Base-by-base conservation (phyloP, 768 basidiomycete species). In the Hemileccinum rubropunctum region DNA sequence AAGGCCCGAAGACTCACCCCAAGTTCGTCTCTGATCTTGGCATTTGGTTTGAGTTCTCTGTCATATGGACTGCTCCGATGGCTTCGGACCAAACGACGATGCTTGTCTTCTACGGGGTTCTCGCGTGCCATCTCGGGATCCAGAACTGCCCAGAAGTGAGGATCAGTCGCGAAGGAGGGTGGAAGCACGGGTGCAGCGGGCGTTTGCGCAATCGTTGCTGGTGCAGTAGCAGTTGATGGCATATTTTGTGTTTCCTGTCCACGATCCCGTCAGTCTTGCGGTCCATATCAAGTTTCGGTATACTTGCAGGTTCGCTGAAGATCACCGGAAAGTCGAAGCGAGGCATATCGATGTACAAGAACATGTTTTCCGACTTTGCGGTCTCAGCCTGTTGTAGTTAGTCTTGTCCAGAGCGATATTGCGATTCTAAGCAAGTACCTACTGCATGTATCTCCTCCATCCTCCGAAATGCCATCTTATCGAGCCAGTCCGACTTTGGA, bases 41-140 rank as follows among this genome's bases (percentile, higher is more conserved):
- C 93, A 61, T 98, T 95, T 0, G 97, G 97, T 59, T 99, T 99
- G 47, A 99, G 75, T 62, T 98, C 97, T 45, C 93, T 74, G 62
- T 98, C 95, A 45, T 97, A 87, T 0, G 95, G 92, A 40, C 95
- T 94, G 45, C 92, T 93, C 40, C 97, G 76, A 59, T 98, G 95
- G 65, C 94, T 95, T 41, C 97, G 86, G 52, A 98, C 90, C 3
- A 98, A 77, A 2, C 94, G 81, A 28, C 97, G 81, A 62, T 98
- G 94, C 63, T 99, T 99, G 63, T 95, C 92, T 61, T 99, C 97
- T 0, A 98, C 94, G 0, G 95, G 95, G 62, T 99, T 99, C 58
- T 98, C 95, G 23, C 91, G 81, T 7, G 79, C 80, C 42, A 91
- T 80, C 53, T 99, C 97, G 3, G 95, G 94, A 60, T 99, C 97